These are phyloP conservation scores for Capniomyces stellatus DNA, from an alignment of 371 early-diverging fungal species.

Conservation along the genomic window DNA sequence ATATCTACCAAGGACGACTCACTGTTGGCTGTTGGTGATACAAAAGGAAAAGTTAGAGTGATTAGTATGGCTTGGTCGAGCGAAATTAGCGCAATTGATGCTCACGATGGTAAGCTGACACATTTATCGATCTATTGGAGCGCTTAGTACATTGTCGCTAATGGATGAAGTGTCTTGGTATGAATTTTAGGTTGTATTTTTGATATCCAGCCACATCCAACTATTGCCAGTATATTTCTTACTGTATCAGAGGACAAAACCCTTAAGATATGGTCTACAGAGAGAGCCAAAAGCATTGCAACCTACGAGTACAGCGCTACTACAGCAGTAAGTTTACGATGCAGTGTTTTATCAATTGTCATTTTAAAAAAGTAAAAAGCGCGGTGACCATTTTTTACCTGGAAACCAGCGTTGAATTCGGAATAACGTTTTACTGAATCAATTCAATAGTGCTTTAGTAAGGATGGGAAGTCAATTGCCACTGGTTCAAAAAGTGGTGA, in stretches of 20 bases:
- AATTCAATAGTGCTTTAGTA: conserved; percentile 12
- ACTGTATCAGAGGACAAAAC: conserved; percentile 72
- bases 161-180: neutral
- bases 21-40: conserved; percentile 44
- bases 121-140: no score
- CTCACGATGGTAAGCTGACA: conserved; percentile 49
- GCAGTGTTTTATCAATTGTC: no score
- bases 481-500: conserved; percentile 18
- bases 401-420: no score
- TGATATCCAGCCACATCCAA: conserved; percentile 53
- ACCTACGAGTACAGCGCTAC: conserved; percentile 41
- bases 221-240: conserved; percentile 39
- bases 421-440: no score
- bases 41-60: conserved; percentile 38
- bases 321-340: conserved; percentile 30
- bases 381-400: no score
- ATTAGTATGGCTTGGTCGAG: conserved; percentile 52
- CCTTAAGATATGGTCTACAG: conserved; percentile 70
- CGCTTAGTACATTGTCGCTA: no score
- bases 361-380: no score
- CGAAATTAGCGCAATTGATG: conserved; percentile 37
- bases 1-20: conserved; percentile 43
- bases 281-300: conserved; percentile 39
- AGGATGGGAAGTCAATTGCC: conserved; percentile 12
- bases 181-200: conserved; percentile 29